Conservation (phyloP, 2,329 filamentous ascomycete species). For the Chrysoporthe austroafricana region DNA sequence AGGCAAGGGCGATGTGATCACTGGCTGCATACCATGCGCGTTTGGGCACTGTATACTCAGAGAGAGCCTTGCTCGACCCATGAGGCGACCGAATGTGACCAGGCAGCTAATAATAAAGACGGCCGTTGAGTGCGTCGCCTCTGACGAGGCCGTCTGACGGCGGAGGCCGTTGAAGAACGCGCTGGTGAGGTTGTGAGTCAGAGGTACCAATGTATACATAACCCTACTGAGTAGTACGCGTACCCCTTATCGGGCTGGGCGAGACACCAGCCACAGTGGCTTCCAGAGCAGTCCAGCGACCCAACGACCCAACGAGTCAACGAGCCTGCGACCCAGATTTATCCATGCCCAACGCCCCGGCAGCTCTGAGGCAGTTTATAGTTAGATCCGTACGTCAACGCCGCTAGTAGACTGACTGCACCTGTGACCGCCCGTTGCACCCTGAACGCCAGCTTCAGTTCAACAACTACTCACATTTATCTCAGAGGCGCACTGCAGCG, state of each 20-base stretch:
- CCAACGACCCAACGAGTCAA: too few species aligned
- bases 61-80: background rate
- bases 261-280: conserved; percentile 15
- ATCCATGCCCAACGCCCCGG: conserved; percentile 14
- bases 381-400: conserved; percentile 13
- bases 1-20: background rate
- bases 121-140: conserved; percentile 1
- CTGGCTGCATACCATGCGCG: too few species aligned
- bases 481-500: conserved; percentile 2
- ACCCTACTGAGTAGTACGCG: background rate
- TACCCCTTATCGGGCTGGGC: background rate
- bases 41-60: too few species aligned
- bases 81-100: background rate
- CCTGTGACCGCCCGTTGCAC: conserved; percentile 17
- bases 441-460: conserved; percentile 1
- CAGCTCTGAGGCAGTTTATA: conserved; percentile 4
- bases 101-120: background rate
- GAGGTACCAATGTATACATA: too few species aligned
- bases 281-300: conserved; percentile 6
- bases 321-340: background rate
- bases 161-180: background rate
- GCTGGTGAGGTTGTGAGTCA: background rate
- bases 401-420: conserved; percentile 1
- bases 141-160: conserved; percentile 6
- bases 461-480: conserved; percentile 4